Conservation (phyloP, 106 monocot species). For the Dendrobium nobile region DNA sequence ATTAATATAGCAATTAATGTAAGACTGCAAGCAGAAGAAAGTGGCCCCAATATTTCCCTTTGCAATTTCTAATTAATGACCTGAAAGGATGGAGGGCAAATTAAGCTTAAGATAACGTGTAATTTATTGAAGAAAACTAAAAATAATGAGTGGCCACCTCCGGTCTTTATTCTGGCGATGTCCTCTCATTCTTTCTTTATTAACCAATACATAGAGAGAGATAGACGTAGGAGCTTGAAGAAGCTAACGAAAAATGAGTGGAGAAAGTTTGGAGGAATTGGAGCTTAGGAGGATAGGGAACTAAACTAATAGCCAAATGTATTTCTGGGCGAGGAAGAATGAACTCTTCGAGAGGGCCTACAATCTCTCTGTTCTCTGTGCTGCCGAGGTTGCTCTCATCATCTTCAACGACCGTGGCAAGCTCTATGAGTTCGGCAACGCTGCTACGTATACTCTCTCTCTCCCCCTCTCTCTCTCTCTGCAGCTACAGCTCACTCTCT, state of each 20-base stretch:
- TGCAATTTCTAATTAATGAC: no score
- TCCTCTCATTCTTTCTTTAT: no score
- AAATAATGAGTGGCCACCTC: no score
- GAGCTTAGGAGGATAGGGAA: neutral
- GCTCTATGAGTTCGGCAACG: constrained; percentile 2
- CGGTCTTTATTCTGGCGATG: no score
- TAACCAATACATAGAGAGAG: neutral
- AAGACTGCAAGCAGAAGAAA: no score
- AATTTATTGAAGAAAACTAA: no score
- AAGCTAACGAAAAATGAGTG: neutral
- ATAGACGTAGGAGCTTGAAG: neutral
- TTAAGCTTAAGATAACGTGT: no score
- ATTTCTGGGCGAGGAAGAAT: neutral
- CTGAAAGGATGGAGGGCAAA: no score
- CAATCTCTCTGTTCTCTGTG: neutral
- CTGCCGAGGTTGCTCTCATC: neutral
- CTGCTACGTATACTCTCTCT: neutral
- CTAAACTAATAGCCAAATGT: neutral
- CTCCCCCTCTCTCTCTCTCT: no score
- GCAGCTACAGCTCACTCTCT: no score
- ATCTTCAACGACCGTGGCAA: neutral
- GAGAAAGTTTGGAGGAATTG: neutral
- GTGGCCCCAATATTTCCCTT: no score
- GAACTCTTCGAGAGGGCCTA: neutral
- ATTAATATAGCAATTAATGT: no score